Base-by-base conservation (phyloP, 176 grass and related monocot species). In the Olyra latifolia region DNA sequence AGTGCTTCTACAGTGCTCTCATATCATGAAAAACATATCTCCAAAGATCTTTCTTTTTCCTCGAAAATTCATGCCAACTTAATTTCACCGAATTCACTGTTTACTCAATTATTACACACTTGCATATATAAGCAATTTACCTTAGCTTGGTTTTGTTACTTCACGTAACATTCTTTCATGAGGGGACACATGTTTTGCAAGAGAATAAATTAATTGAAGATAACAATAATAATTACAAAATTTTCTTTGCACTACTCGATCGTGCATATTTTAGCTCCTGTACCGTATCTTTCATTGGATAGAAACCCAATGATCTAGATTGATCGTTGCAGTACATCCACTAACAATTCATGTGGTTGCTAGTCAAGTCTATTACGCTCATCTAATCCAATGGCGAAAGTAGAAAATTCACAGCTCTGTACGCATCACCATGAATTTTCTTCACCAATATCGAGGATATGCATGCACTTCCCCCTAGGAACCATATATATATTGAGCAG, bases 1-100 rank as follows among this genome's bases (percentile, higher is more conserved):
- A 76, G 40, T 76, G 61, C 50, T 81, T 58, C 66, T 43, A 43
- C 30, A 68, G 63, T 17, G 48, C 56, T 27, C 56, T 59, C 24
- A 22, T 13, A 14, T 59, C 56, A 27, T 59, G 23, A 22, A 27
- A 14, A 59, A 56, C n/a, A 68, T 44, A 69, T 27, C 22, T 45
- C 41, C 13, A 47, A 16, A 17, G 42, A 69, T 6, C 15, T 69
- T 32, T 27, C 16, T 62, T 8, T 62, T 29, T 32, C 32, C 32
- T 35, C 7, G 59, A 14, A 62, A 61, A 29, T 12, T 60, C 55
- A 27, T 11, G 24, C 1, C 10, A 59, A n/a, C n/a, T n/a, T n/a
- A 61, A 61, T 29, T 2, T 13, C 13, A 62, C 28, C 6, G 13
- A 32, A 14, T 62, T 62, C 14, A 9, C 28, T 8, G 14, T 62